These are phyloP conservation scores for Neospora caninum DNA, from an alignment of 169 alveolate genomes.

Conservation along the genomic window DNA sequence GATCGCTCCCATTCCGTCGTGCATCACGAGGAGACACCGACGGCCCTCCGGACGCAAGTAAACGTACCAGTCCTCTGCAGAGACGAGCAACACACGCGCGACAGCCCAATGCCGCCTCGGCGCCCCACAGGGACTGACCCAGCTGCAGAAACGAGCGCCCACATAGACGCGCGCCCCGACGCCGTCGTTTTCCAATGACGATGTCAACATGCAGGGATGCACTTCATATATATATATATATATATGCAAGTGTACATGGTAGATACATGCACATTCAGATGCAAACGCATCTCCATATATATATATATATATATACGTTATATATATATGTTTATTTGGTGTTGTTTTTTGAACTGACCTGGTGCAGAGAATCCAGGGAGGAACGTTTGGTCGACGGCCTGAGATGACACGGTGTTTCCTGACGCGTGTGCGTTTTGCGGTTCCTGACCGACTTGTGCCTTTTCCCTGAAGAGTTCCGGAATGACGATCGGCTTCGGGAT, in stretches of 20 bases:
- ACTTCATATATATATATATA: background rate
- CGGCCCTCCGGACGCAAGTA: slow-evolving; percentile 65
- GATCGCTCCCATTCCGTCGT: slow-evolving; percentile 2
- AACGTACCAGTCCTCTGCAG: slow-evolving; percentile 45
- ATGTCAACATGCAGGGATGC: background rate
- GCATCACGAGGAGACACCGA: slow-evolving; percentile 46
- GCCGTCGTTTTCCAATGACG: too few relatives aligned
- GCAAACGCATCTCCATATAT: background rate
- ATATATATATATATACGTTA: background rate
- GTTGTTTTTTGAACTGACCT: background rate
- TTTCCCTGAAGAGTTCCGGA: background rate
- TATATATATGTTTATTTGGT: background rate
- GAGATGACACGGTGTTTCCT: background rate
- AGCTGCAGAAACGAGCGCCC: background rate
- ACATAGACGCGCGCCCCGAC: too few relatives aligned
- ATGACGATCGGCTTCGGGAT: slow-evolving; percentile 17
- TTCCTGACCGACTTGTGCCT: background rate
- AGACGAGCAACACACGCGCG: background rate
- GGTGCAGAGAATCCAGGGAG: background rate
- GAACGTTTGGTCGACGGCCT: background rate
- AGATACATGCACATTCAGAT: background rate
- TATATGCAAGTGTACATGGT: background rate
- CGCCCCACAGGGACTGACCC: background rate
- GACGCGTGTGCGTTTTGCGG: background rate
- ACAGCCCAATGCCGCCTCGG: background rate